Evolutionary conservation across 345 rosid species (phyloP), one percentile per base, ranked within the genome.

Genomic region (Eucalyptus fibrosa): DNA sequence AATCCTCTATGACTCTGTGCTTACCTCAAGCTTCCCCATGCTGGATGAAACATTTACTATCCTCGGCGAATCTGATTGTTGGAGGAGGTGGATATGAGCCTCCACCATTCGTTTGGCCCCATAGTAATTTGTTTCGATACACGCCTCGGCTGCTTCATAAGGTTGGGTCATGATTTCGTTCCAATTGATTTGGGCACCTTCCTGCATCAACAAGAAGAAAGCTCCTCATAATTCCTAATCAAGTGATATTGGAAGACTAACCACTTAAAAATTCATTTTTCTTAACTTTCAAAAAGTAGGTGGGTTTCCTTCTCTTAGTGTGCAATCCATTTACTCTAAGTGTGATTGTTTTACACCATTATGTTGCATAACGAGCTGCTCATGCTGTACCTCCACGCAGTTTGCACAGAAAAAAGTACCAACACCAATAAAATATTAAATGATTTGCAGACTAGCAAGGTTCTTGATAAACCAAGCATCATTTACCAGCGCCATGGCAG

Each of bases 31-130:
- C 91, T 87, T 77, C 37, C 93, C 96, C 90, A 77, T 40, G 88
- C 87, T 19, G 34, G 95, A 94, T 50, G 96, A 94, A 44, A 95
- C 90, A 90, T 85, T 95, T 65, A 94, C 95, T 50, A 95, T 91
- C 86, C 93, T 93, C 19, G 96, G 93, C 12, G 92, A 92, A 77
- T 92, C 91, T 9, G 96, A 93, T 51, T 6, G 55, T 51, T 51
- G 55, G 55, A 51, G 55, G 55, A 51, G 55, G 55, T 51, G 1
- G 55, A 51, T 51, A 53, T 53, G 59, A 53, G 59, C 24, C 59
- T 53, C 59, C 59, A 53, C 59, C 59, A 19, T 53, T 53, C 59
- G 59, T 53, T 53, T 53, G 59, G 59, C 24, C 59, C 24, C 59
- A 53, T 53, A 53, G 59, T 53, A 53, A 19, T 53, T 53, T 53